phyloP scores from a whole-genome alignment of 352 stramenopile genomes.

The Phytophthora syringae region DNA sequence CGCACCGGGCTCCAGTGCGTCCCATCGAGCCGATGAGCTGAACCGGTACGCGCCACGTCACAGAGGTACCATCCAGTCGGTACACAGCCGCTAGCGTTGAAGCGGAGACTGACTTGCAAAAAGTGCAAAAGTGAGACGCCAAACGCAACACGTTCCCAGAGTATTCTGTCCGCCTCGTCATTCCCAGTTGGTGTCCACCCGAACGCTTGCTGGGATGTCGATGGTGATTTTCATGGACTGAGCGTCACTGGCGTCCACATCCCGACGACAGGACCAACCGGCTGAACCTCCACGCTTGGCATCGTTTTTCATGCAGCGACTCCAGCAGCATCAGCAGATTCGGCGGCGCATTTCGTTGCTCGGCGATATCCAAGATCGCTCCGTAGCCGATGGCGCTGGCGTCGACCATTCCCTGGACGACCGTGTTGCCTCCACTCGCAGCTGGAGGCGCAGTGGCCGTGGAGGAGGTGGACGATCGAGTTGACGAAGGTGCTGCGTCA shows the following conservation, averaged over 20 bases:
- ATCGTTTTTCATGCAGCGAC: conserved; percentile 57
- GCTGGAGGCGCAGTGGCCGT: conserved; percentile 16
- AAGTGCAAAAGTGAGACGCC: too few relatives aligned
- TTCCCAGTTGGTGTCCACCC: conserved; percentile 44
- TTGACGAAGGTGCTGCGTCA: conserved; percentile 23
- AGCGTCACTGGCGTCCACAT: conserved; percentile 38
- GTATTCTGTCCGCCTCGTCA: conserved; percentile 28
- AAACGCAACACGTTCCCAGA: too few relatives aligned
- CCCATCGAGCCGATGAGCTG: too few relatives aligned
- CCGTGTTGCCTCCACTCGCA: conserved; percentile 18
- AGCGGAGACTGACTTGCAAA: too few relatives aligned
- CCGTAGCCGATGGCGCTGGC: conserved; percentile 69
- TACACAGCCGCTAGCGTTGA: too few relatives aligned
- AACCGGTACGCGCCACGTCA: too few relatives aligned
- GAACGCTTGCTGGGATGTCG: conserved; percentile 48
- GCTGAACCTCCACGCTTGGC: conserved; percentile 38
- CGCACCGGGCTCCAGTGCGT: too few relatives aligned
- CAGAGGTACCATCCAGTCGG: too few relatives aligned
- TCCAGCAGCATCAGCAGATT: conserved; percentile 55
- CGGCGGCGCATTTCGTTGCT: conserved; percentile 51
- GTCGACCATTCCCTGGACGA: conserved; percentile 37
- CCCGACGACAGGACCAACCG: conserved; percentile 56
- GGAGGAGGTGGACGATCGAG: conserved; percentile 15
- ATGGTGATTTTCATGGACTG: conserved; percentile 56
- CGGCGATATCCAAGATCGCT: conserved; percentile 70